Evolutionary conservation across 2,329 filamentous ascomycete species (phyloP).

Genomic region (Aspergillus fischeri): DNA sequence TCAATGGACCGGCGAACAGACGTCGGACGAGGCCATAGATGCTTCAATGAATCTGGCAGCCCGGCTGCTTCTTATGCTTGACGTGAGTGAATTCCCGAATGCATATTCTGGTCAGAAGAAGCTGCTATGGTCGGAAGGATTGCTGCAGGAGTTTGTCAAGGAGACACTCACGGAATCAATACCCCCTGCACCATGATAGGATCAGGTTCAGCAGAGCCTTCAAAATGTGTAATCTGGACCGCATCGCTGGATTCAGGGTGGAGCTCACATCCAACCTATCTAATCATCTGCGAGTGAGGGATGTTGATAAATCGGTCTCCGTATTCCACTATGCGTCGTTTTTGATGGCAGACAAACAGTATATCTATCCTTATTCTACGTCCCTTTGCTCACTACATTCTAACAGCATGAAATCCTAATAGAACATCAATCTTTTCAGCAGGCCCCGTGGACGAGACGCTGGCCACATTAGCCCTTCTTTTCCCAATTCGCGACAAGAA

Average conservation of each 20-base stretch:
- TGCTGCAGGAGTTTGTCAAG: not conserved
- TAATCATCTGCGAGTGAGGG: constrained; percentile 39
- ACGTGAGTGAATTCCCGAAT: not conserved
- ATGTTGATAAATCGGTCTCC: constrained; percentile 36
- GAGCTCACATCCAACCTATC: constrained; percentile 39
- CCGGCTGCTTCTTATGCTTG: not conserved
- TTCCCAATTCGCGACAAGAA: not conserved
- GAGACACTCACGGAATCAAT: not conserved
- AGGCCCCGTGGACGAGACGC: not conserved
- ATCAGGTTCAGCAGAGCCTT: not conserved
- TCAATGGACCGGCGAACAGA: not conserved
- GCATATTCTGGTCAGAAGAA: not conserved
- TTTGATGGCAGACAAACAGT: constrained; percentile 23
- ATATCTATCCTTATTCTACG: not conserved
- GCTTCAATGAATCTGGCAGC: not conserved
- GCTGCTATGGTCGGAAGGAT: not conserved
- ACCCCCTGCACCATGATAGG: not conserved
- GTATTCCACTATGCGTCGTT: constrained; percentile 43
- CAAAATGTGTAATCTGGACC: constrained; percentile 13
- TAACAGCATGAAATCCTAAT: too few species aligned
- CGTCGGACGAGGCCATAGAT: not conserved
- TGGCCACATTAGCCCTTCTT: not conserved
- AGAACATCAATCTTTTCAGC: not conserved
- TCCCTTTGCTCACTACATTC: too few species aligned
- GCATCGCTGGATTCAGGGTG: constrained; percentile 35